Conservation (phyloP, 768 basidiomycete genomes). For the Boletus subcaerulescens region DNA sequence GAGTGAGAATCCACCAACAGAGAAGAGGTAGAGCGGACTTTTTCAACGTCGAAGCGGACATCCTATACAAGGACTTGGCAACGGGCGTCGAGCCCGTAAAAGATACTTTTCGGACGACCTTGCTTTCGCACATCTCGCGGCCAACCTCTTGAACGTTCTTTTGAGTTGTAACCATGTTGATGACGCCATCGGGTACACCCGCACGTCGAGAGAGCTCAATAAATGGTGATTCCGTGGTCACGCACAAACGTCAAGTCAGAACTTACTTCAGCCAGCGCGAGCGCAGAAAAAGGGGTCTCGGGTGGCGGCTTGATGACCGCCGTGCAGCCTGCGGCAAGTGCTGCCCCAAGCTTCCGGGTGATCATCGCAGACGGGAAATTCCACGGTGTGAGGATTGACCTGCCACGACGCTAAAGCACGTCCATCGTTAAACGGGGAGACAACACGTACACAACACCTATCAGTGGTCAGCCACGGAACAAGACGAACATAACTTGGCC, state of each 20-base stretch:
- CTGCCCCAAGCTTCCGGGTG: slow-evolving; percentile 84
- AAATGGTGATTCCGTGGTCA: not conserved
- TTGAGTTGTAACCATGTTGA: slow-evolving; percentile 90
- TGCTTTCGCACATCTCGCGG: slow-evolving; percentile 90
- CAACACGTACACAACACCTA: slow-evolving; percentile 47
- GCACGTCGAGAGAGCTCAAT: slow-evolving; percentile 75
- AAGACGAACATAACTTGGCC: slow-evolving; percentile 41
- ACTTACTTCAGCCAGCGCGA: slow-evolving; percentile 85
- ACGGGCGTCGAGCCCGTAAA: slow-evolving; percentile 89
- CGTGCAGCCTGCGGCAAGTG: slow-evolving; percentile 95
- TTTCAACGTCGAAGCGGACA: slow-evolving; percentile 77
- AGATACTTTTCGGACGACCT: slow-evolving; percentile 79
- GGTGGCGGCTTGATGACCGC: slow-evolving; percentile 92
- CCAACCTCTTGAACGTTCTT: slow-evolving; percentile 86
- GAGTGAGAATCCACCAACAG: not conserved
- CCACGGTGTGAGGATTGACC: slow-evolving; percentile 82
- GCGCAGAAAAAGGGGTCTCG: slow-evolving; percentile 90
- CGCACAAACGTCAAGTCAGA: not conserved
- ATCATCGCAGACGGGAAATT: slow-evolving; percentile 97
- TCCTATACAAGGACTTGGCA: slow-evolving; percentile 69
- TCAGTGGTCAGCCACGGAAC: not conserved
- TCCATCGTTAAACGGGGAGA: not conserved
- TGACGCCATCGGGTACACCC: slow-evolving; percentile 92
- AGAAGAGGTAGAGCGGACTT: slow-evolving; percentile 48
- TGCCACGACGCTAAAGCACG: slow-evolving; percentile 27